Conservation (phyloP, 2,329 filamentous ascomycete genomes). For the Epichloe typhina region DNA sequence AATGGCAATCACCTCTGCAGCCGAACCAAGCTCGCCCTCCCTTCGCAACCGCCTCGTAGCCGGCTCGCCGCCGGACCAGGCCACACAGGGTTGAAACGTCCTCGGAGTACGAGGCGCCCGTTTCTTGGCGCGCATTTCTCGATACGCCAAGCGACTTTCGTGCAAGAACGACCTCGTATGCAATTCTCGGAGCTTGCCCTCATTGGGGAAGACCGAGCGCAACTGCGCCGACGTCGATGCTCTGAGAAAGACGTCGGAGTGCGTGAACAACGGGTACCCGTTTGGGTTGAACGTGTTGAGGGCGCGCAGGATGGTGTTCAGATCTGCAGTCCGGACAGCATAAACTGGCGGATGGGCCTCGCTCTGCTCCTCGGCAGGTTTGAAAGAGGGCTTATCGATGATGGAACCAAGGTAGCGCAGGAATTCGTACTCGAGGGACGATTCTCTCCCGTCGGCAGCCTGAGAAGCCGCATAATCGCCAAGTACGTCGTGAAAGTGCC, state of each 20-base stretch:
- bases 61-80: neutral
- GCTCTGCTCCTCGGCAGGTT: neutral
- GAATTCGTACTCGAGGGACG: neutral
- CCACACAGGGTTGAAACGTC: neutral
- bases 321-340: neutral
- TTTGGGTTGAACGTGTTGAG: neutral
- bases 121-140: neutral
- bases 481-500: neutral
- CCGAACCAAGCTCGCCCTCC: neutral
- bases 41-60: neutral
- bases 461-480: neutral
- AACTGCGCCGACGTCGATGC: neutral
- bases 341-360: neutral
- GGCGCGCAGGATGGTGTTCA: neutral
- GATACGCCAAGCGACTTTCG: neutral
- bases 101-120: neutral
- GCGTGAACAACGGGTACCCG: neutral
- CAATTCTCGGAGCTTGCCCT: neutral
- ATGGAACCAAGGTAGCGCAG: neutral
- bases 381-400: neutral
- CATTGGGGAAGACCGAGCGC: neutral
- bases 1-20: neutral
- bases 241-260: neutral
- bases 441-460: neutral
- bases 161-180: constrained; percentile 1